A percentile compares a stretch with the other conserved stretches of the same genome.
phyloP scores from a whole-genome alignment of 495 filamentous ascomycete genomes.

The Pseudoneurospora amorphoporcata region DNA sequence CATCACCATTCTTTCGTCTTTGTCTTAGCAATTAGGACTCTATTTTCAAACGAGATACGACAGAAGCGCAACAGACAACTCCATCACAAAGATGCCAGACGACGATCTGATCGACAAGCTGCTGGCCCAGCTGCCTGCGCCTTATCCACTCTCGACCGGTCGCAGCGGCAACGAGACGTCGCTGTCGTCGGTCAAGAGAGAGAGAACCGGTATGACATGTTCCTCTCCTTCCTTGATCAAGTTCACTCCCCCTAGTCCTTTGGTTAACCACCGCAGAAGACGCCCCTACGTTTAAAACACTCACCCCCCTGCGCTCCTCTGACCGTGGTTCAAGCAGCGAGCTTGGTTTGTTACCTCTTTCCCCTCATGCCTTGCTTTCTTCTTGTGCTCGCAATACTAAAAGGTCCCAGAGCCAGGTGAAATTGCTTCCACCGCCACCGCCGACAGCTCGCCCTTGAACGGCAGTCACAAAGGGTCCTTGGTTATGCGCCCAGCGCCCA shows the following conservation, averaged over 20 bases:
- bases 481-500: neutral
- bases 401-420: neutral
- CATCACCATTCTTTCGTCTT: neutral
- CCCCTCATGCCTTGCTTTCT: neutral
- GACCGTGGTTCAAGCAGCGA: neutral
- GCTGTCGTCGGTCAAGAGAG: neutral
- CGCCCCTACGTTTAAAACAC: neutral
- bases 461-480: neutral
- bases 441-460: neutral
- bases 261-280: neutral
- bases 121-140: neutral
- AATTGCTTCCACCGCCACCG: neutral
- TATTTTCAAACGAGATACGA: neutral
- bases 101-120: neutral
- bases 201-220: neutral
- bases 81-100: neutral
- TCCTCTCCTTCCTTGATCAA: neutral
- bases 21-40: neutral
- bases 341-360: neutral
- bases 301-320: neutral
- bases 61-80: neutral
- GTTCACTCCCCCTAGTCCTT: neutral
- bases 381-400: neutral
- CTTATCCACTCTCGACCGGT: neutral
- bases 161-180: neutral